phyloP scores from a whole-genome alignment of 2,329 filamentous ascomycete species.

The Arthroderma uncinatum region DNA sequence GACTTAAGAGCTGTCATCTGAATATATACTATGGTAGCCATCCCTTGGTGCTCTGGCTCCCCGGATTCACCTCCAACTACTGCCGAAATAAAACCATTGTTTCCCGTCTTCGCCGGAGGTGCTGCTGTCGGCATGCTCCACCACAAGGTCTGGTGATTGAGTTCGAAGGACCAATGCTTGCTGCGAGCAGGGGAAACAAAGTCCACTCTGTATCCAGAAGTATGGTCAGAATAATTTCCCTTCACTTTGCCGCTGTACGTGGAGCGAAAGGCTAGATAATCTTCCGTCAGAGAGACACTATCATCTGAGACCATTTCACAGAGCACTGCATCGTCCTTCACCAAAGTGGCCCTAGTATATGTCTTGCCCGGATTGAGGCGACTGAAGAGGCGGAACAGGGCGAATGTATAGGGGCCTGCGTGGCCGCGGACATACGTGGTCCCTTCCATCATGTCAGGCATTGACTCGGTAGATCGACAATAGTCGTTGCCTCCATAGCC shows the following conservation, averaged over 20 bases:
- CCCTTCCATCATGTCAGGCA: background rate
- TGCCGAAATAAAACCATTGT: background rate
- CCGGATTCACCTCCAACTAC: background rate
- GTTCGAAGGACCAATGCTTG: conserved; percentile 6
- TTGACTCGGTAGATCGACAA: background rate
- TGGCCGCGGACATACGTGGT: conserved; percentile 5
- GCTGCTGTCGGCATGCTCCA: conserved; percentile 1
- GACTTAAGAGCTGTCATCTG: background rate
- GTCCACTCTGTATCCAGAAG: conserved; percentile 3
- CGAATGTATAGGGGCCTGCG: conserved; percentile 2
- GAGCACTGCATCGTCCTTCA: background rate
- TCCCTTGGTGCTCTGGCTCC: background rate
- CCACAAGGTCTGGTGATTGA: conserved; percentile 1
- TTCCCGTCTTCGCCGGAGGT: background rate
- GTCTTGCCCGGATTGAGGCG: background rate
- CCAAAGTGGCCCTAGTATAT: background rate
- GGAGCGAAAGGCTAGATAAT: background rate
- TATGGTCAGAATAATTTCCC: background rate
- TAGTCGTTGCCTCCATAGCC: conserved; percentile 4
- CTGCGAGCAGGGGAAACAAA: background rate
- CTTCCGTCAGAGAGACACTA: background rate
- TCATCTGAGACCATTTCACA: background rate
- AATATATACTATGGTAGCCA: background rate
- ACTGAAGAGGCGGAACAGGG: conserved; percentile 4
- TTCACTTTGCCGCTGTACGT: background rate